These are phyloP conservation scores for Pulveroboletus sp. DNA, from an alignment of 1,284 basidiomycete genomes.

Conservation along the genomic window DNA sequence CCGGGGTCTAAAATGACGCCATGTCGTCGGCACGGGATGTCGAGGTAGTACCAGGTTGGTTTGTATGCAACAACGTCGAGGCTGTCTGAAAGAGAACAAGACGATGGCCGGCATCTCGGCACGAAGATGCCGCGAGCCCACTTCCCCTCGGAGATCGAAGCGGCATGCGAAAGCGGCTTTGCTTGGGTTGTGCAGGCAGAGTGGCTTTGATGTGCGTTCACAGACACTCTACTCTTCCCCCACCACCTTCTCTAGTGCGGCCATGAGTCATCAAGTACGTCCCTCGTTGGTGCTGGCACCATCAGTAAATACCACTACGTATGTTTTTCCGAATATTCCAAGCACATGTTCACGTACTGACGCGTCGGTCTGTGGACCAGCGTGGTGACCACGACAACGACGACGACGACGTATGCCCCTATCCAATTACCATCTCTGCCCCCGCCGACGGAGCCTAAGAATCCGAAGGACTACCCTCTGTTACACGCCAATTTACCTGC, in stretches of 20 bases:
- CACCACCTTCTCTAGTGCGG: slow-evolving; percentile 28
- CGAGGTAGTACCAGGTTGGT: background rate
- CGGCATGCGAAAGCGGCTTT: slow-evolving; percentile 29
- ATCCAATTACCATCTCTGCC: slow-evolving; percentile 73
- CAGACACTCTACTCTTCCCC: slow-evolving; percentile 22
- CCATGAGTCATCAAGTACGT: slow-evolving; percentile 58
- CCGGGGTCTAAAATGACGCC: slow-evolving; percentile 1
- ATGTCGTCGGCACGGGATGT: background rate
- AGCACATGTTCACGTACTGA: slow-evolving; percentile 21
- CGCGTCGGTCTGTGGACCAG: slow-evolving; percentile 45
- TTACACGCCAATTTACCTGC: slow-evolving; percentile 68
- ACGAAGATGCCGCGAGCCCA: slow-evolving; percentile 9
- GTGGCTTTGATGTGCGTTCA: slow-evolving; percentile 40
- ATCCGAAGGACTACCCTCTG: slow-evolving; percentile 75
- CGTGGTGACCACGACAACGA: slow-evolving; percentile 83
- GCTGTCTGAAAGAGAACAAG: too few relatives aligned
- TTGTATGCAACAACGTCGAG: background rate
- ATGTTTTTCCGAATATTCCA: slow-evolving; percentile 31
- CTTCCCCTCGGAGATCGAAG: slow-evolving; percentile 27
- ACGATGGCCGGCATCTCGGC: too few relatives aligned
- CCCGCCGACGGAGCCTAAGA: slow-evolving; percentile 67
- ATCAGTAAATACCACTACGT: slow-evolving; percentile 79
- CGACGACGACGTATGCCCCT: slow-evolving; percentile 81
- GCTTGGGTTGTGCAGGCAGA: slow-evolving; percentile 37
- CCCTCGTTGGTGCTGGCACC: slow-evolving; percentile 70